These are phyloP conservation scores for Dentipellis fragilis DNA, from an alignment of 768 basidiomycete species.

Conservation along the genomic window DNA sequence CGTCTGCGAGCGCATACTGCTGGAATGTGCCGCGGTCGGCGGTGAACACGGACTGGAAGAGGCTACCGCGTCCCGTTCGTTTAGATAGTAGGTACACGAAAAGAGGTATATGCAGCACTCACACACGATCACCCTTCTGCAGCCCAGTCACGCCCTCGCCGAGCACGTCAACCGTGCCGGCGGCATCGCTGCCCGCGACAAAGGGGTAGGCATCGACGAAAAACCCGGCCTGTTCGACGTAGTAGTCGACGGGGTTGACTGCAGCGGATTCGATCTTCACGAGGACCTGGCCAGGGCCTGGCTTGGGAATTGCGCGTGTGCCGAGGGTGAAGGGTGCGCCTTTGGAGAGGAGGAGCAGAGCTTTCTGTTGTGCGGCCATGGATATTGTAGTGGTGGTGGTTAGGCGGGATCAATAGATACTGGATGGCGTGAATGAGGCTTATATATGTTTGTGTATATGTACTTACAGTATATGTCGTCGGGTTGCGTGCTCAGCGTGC, in stretches of 20 bases:
- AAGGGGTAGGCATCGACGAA: constrained; percentile 15
- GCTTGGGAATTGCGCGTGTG: constrained; percentile 4
- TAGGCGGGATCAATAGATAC: no score
- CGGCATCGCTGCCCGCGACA: constrained; percentile 16
- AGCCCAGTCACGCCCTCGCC: constrained; percentile 18
- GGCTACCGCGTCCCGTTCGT: background rate
- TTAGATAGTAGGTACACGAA: background rate
- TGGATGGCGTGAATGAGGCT: no score
- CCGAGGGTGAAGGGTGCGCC: constrained; percentile 1
- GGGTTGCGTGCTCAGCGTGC: no score
- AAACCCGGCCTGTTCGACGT: constrained; percentile 8
- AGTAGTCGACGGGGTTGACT: constrained; percentile 15
- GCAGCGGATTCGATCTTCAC: constrained; percentile 11
- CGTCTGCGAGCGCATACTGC: constrained; percentile 13
- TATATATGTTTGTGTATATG: no score
- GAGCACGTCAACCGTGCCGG: constrained; percentile 18
- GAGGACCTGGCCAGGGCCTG: constrained; percentile 12
- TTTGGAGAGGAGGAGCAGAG: background rate
- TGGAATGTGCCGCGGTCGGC: constrained; percentile 12
- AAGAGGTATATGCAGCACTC: background rate
- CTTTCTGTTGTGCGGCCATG: constrained; percentile 7
- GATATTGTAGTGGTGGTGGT: no score
- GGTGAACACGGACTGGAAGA: constrained; percentile 5
- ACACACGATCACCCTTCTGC: constrained; percentile 19
- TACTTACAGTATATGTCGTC: no score